A percentile compares a stretch with the other conserved stretches of the same genome.
Evolutionary conservation across 1,284 basidiomycete species (phyloP).

Genomic region (Phylloboletellus chloephorus): DNA sequence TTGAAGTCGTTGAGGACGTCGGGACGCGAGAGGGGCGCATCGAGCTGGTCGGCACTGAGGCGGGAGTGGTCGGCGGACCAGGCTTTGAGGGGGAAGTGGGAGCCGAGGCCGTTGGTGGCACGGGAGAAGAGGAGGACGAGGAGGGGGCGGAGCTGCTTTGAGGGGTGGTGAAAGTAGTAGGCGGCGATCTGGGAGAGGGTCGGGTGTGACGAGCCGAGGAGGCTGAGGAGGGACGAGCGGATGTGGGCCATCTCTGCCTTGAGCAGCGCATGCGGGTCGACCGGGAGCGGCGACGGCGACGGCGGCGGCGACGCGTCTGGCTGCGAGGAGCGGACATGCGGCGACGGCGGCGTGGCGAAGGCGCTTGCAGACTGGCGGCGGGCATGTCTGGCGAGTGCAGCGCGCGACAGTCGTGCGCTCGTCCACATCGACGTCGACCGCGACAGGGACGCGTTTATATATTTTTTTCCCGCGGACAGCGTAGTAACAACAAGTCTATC

Average conservation of each 20-base stretch:
- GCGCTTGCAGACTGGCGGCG: constrained; percentile 25
- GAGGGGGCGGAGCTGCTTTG: constrained; percentile 89
- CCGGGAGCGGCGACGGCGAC: constrained; percentile 15
- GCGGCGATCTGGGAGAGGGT: constrained; percentile 84
- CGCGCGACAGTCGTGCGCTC: constrained; percentile 16
- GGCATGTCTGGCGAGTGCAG: constrained; percentile 11
- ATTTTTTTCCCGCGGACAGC: constrained; percentile 24
- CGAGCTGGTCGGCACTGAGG: constrained; percentile 46
- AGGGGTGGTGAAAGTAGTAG: constrained; percentile 87
- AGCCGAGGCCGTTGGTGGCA: constrained; percentile 81
- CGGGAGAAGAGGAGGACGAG: constrained; percentile 88
- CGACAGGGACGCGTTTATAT: no score
- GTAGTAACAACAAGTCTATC: not conserved
- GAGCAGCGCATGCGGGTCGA: constrained; percentile 66
- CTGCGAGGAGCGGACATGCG: constrained; percentile 11
- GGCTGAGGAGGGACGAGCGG: constrained; percentile 68
- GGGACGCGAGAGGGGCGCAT: constrained; percentile 65
- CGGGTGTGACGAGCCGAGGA: constrained; percentile 88
- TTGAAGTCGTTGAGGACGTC: constrained; percentile 85
- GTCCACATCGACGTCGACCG: constrained; percentile 24
- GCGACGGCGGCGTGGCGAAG: constrained; percentile 23
- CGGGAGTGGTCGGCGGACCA: constrained; percentile 43
- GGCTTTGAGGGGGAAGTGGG: constrained; percentile 45
- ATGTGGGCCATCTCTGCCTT: constrained; percentile 72
- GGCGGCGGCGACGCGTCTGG: constrained; percentile 20